Conservation (phyloP, 495 filamentous ascomycete species). For the Neurospora sp. region DNA sequence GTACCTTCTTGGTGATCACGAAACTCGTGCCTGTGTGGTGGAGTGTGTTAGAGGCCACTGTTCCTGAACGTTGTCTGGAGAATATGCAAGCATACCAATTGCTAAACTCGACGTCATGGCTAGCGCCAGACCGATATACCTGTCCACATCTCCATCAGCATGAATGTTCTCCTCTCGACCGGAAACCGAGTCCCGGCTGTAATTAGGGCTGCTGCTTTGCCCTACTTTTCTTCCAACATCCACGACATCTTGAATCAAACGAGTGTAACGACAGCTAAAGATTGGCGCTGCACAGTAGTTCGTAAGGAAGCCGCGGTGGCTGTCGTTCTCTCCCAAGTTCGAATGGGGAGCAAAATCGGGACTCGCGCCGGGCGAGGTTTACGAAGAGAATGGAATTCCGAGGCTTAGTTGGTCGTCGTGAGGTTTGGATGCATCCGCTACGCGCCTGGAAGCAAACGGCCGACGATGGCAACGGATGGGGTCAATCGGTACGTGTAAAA, state of each 20-base stretch:
- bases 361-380: constrained; percentile 34
- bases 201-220: constrained; percentile 2
- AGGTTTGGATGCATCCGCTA: constrained; percentile 10
- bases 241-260: constrained; percentile 29
- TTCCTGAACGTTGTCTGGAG: background rate
- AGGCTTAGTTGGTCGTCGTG: constrained; percentile 9
- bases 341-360: constrained; percentile 6
- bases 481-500: background rate
- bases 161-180: constrained; percentile 11
- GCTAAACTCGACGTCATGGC: constrained; percentile 88
- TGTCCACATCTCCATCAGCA: constrained; percentile 38
- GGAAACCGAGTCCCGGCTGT: background rate
- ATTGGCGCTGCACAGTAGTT: constrained; percentile 1
- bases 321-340: constrained; percentile 9
- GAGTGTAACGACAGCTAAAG: constrained; percentile 24
- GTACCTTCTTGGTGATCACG: constrained; percentile 86
- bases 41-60: constrained; percentile 15
- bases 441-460: background rate
- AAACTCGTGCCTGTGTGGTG: constrained; percentile 66
- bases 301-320: background rate
- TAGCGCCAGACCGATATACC: constrained; percentile 81
- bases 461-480: background rate
- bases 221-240: constrained; percentile 83
- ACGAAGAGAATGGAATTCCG: constrained; percentile 6
- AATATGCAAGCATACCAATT: constrained; percentile 55